Percentiles rank a stretch among this genome's conserved stretches.
Conservation (phyloP, 2,329 filamentous ascomycete genomes). For the Exophiala sp. region DNA sequence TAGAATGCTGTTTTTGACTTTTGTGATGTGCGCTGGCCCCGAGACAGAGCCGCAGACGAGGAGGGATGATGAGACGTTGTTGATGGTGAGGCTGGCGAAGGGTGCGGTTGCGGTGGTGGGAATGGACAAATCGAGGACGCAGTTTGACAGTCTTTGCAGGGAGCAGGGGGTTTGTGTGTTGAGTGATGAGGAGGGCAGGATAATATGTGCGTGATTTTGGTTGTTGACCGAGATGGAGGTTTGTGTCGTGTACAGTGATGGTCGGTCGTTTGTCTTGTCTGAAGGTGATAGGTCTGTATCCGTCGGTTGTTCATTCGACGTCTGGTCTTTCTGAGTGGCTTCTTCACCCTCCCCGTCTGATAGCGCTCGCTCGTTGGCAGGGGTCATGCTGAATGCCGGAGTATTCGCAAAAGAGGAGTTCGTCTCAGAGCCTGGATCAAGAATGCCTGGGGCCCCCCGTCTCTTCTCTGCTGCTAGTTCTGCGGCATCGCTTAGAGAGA, state of each 20-base stretch:
- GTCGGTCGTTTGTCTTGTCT: slow-evolving; percentile 40
- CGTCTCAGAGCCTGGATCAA: slow-evolving; percentile 30
- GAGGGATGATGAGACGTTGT: slow-evolving; percentile 66
- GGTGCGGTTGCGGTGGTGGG: slow-evolving; percentile 47
- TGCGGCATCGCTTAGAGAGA: slow-evolving; percentile 56
- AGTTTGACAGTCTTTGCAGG: slow-evolving; percentile 64
- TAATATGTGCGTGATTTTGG: slow-evolving; percentile 69
- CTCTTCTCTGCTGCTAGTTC: slow-evolving; percentile 51
- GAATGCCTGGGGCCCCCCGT: slow-evolving; percentile 42
- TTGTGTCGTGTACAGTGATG: slow-evolving; percentile 61
- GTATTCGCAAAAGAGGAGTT: slow-evolving; percentile 33
- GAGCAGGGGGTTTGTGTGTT: slow-evolving; percentile 70
- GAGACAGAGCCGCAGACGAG: slow-evolving; percentile 74
- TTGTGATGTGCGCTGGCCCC: slow-evolving; percentile 80
- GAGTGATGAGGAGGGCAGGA: slow-evolving; percentile 67
- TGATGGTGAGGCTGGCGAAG: slow-evolving; percentile 69
- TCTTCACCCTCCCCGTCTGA: slow-evolving; percentile 33
- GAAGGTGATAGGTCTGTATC: slow-evolving; percentile 20
- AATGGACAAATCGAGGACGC: slow-evolving; percentile 76
- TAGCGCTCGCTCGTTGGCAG: slow-evolving; percentile 31
- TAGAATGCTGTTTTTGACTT: slow-evolving; percentile 62
- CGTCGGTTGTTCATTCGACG: slow-evolving; percentile 1
- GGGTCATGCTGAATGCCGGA: slow-evolving; percentile 16
- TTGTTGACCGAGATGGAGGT: slow-evolving; percentile 62
- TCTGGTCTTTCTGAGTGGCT: slow-evolving; percentile 12